Evolutionary conservation across 2,329 filamentous ascomycete species (phyloP).

Genomic region (Pyrenochaeta sp.): DNA sequence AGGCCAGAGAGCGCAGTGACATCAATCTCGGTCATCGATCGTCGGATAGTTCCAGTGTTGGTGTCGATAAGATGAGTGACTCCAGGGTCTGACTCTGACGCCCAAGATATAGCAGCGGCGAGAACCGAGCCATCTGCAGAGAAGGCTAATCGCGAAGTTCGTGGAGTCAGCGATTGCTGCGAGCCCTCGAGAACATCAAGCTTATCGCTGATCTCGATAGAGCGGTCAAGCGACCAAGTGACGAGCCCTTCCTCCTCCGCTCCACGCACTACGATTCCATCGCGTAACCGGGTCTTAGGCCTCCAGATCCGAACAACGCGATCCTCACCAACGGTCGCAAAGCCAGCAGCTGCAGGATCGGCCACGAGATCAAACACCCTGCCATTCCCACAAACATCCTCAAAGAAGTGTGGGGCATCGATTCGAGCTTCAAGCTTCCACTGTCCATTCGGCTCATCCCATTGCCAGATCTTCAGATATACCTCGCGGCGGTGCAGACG

Average conservation of each 20-base stretch:
- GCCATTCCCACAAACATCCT: constrained; percentile 58
- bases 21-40: constrained; percentile 73
- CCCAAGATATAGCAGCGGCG: constrained; percentile 44
- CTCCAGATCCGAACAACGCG: constrained; percentile 81
- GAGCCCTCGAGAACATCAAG: constrained; percentile 38
- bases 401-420: constrained; percentile 76
- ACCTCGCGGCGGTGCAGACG: constrained; percentile 69
- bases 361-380: constrained; percentile 76
- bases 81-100: constrained; percentile 59
- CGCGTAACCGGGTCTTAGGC: constrained; percentile 72
- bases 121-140: constrained; percentile 60
- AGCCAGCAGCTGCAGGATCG: constrained; percentile 73
- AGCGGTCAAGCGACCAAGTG: constrained; percentile 76
- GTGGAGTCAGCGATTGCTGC: constrained; percentile 41
- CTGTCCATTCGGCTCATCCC: constrained; percentile 60
- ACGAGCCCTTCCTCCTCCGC: constrained; percentile 63
- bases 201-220: constrained; percentile 55
- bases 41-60: constrained; percentile 70
- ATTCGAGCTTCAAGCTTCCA: constrained; percentile 85
- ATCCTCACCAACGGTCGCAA: constrained; percentile 87
- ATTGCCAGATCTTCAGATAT: constrained; percentile 90
- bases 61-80: constrained; percentile 81
- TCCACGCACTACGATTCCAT: constrained; percentile 71
- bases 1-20: constrained; percentile 71
- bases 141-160: constrained; percentile 75